Evolutionary conservation across 768 basidiomycete species (phyloP), one percentile per base, ranked within the genome.

Genomic region (Termitomyces sp.): DNA sequence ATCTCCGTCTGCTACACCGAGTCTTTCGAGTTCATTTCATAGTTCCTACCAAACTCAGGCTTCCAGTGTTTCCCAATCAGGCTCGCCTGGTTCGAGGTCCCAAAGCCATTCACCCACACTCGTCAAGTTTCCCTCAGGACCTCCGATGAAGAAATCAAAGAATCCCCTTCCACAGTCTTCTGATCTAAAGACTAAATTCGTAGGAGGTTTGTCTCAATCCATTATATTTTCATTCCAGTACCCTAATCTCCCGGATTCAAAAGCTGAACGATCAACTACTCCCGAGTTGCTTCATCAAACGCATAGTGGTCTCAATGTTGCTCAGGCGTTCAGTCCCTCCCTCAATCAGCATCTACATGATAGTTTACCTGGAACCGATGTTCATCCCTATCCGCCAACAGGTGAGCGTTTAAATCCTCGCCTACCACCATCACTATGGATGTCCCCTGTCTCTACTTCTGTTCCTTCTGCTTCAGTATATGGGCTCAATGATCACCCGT

Each of bases 391-490:
- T 62, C 62, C 69, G 40, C 71, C 68, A 54, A 64, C 76, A 62
- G 68, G 72, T 66, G 83, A 86, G 64, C 83, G 79, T 65, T 77
- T 79, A 48, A 73, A 75, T 60, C 65, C 76, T 35, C 80, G 81
- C 55, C 73, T 91, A 45, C 87, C 86, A 48, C 88, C 90, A 3
- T 89, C 90, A 41, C 72, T 92, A 41, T 92, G 90, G 90, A 92
- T 92, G 90, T 90, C 90, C 13, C 81, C 89, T 48, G 73, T 82
- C 5, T 79, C 80, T 41, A 68, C 82, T 9, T 70, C 79, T 14
- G 72, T 79, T 4, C 67, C 78, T 22, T 74, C 79, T 30, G 73
- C 79, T 7, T 67, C 75, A 59, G 62, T 68, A 51, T 74, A 74
- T 64, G 69, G 73, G 36, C 72, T 75, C 59, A 72, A 73, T 59